Conservation (phyloP, 176 grass and related monocot species). For the Avena eriantha region DNA sequence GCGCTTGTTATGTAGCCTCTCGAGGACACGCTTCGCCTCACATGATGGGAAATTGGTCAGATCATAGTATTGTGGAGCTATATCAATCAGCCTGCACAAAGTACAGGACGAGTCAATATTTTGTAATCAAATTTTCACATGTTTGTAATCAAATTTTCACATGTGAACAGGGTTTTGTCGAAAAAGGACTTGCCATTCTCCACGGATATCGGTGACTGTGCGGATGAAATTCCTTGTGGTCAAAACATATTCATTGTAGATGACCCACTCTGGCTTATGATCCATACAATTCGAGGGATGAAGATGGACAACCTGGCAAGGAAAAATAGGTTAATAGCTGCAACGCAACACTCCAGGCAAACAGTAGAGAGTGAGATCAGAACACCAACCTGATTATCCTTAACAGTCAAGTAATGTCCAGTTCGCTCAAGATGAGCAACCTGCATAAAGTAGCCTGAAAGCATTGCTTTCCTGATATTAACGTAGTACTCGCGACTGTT, state of each 20-base stretch:
- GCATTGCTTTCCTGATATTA: constrained; percentile 88
- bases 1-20: constrained; percentile 87
- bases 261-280: constrained; percentile 98
- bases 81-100: constrained; percentile 75
- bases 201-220: constrained; percentile 86
- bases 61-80: constrained; percentile 86
- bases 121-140: constrained; percentile 3
- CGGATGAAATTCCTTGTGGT: constrained; percentile 95
- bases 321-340: background rate
- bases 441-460: constrained; percentile 98
- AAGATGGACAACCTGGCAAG: constrained; percentile 83
- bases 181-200: constrained; percentile 73
- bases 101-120: background rate
- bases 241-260: constrained; percentile 95
- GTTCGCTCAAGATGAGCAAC: constrained; percentile 92
- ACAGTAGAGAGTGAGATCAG: background rate
- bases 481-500: constrained; percentile 88
- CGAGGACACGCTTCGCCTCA: constrained; percentile 83
- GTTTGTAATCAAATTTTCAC: constrained; percentile 6
- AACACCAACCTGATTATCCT: constrained; percentile 91
- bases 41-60: constrained; percentile 84
- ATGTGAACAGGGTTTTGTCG: background rate
- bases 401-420: constrained; percentile 92
- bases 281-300: constrained; percentile 94
- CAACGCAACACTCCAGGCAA: background rate